Evolutionary conservation across 116 monocot genomes (phyloP).

Genomic region (Dioscorea cayenensis): DNA sequence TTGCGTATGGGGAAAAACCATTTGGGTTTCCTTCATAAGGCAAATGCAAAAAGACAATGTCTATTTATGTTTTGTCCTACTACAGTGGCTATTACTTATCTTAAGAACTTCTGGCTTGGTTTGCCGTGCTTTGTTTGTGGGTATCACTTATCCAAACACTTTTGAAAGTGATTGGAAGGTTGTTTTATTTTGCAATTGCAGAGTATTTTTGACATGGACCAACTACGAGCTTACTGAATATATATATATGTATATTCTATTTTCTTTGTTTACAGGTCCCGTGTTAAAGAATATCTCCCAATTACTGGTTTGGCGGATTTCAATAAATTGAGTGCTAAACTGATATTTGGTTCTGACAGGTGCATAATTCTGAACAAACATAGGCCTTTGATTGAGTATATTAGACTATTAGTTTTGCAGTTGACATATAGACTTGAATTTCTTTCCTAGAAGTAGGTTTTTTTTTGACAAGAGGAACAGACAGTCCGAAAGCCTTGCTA

Average conservation of each 20-base stretch:
- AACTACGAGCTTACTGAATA: background rate
- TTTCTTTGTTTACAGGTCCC: conserved; percentile 33
- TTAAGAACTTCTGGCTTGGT: background rate
- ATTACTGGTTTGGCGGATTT: conserved; percentile 93
- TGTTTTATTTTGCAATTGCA: background rate
- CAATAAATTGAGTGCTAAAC: conserved; percentile 92
- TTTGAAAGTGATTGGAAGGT: background rate
- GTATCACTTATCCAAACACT: background rate
- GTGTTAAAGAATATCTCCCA: conserved; percentile 91
- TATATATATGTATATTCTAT: background rate
- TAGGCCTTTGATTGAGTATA: background rate
- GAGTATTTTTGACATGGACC: background rate
- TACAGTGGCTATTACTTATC: background rate
- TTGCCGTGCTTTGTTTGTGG: too few species aligned
- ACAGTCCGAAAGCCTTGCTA: too few species aligned
- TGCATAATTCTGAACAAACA: conserved; percentile 13
- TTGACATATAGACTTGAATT: background rate
- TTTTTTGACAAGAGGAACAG: too few species aligned
- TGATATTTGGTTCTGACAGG: conserved; percentile 92
- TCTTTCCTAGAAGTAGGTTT: background rate
- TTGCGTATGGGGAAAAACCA: background rate
- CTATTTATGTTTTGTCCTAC: background rate
- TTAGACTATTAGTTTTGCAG: too few species aligned
- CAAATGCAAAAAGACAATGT: background rate
- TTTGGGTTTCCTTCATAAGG: background rate